phyloP scores from a whole-genome alignment of 306 rosid species.

The Lotus japonicus region DNA sequence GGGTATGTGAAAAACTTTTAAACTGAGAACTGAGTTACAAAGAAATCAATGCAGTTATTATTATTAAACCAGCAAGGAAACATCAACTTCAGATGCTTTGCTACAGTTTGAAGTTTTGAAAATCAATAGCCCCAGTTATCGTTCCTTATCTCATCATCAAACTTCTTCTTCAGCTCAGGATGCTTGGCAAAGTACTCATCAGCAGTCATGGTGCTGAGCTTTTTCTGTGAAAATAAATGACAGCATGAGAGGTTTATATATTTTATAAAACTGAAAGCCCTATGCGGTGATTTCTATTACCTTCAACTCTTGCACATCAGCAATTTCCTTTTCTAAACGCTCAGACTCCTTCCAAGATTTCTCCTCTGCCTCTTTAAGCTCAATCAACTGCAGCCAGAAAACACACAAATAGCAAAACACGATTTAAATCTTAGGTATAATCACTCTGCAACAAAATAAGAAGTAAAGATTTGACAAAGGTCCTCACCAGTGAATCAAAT shows the following conservation, averaged over 20 bases:
- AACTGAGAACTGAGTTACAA: constrained; percentile 22
- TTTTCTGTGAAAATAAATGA: constrained; percentile 44
- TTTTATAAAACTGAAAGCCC: neutral
- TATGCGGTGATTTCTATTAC: constrained; percentile 29
- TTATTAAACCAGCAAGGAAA: constrained; percentile 46
- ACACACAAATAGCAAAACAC: neutral
- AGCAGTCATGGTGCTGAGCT: constrained; percentile 90
- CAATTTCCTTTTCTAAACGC: constrained; percentile 85
- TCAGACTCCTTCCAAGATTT: constrained; percentile 84
- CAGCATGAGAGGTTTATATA: constrained; percentile 17
- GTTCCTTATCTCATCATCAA: constrained; percentile 90
- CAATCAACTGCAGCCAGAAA: constrained; percentile 55
- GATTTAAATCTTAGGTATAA: too few relatives aligned
- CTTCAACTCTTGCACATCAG: constrained; percentile 81
- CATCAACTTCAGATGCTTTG: constrained; percentile 30
- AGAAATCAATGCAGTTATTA: constrained; percentile 40
- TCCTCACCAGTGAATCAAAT: constrained; percentile 72
- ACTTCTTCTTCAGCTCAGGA: constrained; percentile 88
- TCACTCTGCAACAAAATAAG: neutral
- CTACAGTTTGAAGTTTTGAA: constrained; percentile 13
- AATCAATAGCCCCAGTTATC: constrained; percentile 91
- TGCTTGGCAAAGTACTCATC: constrained; percentile 87
- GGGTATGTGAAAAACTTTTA: constrained; percentile 15
- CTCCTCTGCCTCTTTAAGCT: constrained; percentile 86
- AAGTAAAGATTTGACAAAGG: neutral